These are phyloP conservation scores for Massariosphaeria phaeospora DNA, from an alignment of 495 filamentous ascomycete species.

Conservation along the genomic window DNA sequence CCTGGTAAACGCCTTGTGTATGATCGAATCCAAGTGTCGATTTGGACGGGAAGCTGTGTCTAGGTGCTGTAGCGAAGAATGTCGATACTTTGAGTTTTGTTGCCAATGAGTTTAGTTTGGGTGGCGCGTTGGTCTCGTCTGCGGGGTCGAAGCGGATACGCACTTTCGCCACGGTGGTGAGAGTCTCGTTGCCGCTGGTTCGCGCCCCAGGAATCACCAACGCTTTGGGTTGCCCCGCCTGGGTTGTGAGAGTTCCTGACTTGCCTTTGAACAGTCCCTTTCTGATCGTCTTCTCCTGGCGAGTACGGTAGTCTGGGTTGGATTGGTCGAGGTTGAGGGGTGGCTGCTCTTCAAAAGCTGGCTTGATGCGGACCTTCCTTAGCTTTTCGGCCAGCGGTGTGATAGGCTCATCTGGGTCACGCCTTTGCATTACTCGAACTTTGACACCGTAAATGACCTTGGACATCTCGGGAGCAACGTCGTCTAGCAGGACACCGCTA, in stretches of 20 bases:
- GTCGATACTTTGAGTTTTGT: constrained; percentile 72
- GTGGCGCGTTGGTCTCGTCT: constrained; percentile 54
- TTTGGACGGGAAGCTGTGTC: constrained; percentile 43
- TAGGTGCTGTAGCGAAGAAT: constrained; percentile 61
- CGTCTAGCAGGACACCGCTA: constrained; percentile 58
- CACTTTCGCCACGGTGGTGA: constrained; percentile 59
- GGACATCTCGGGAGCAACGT: constrained; percentile 78
- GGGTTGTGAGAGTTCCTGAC: constrained; percentile 65
- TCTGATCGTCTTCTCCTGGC: constrained; percentile 69
- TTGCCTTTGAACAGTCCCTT: constrained; percentile 75
- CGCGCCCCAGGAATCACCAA: constrained; percentile 50
- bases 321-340: constrained; percentile 61
- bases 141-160: constrained; percentile 70
- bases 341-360: constrained; percentile 65
- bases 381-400: constrained; percentile 47
- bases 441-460: constrained; percentile 69
- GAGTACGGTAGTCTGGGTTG: constrained; percentile 60
- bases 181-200: neutral
- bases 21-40: constrained; percentile 45
- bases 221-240: constrained; percentile 67
- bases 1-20: constrained; percentile 60
- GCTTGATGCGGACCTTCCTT: constrained; percentile 72
- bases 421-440: constrained; percentile 46
- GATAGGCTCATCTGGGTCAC: constrained; percentile 45
- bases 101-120: constrained; percentile 59